Percentiles rank a stretch among this genome's conserved stretches.
phyloP scores from a whole-genome alignment of 371 early-diverging fungal species.

The Mucor irregularis region DNA sequence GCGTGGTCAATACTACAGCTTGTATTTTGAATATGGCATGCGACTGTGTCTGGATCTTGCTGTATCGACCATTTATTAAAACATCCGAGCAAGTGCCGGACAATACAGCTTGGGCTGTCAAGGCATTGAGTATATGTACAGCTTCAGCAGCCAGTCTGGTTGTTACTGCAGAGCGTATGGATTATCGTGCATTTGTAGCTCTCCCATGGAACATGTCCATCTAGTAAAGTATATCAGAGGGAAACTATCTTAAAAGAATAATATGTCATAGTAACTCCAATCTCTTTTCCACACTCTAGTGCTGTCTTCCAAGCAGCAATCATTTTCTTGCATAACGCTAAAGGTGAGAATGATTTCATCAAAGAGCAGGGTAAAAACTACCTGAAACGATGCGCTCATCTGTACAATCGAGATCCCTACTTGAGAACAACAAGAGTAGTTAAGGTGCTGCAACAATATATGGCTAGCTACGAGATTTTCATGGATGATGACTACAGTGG shows the following conservation, averaged over 20 bases:
- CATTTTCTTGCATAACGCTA: conserved; percentile 42
- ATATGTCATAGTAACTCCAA: too few species aligned
- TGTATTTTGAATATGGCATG: conserved; percentile 13
- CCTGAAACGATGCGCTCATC: conserved; percentile 22
- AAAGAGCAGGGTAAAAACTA: conserved; percentile 24
- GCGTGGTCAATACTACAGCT: neutral
- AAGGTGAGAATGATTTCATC: conserved; percentile 27
- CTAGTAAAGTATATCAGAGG: too few species aligned
- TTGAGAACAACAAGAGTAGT: conserved; percentile 11
- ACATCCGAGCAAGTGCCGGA: conserved; percentile 1
- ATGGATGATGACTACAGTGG: neutral
- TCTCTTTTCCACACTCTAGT: conserved; percentile 4
- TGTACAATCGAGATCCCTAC: conserved; percentile 15
- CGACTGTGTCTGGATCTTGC: conserved; percentile 8
- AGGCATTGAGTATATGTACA: conserved; percentile 33
- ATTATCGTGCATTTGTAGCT: conserved; percentile 9
- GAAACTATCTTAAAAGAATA: too few species aligned
- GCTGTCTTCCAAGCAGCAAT: conserved; percentile 42
- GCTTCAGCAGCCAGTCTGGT: conserved; percentile 31
- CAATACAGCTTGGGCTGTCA: conserved; percentile 27
- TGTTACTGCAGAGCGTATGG: conserved; percentile 16
- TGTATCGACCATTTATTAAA: conserved; percentile 23
- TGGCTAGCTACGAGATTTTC: neutral
- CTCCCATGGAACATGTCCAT: conserved; percentile 39
- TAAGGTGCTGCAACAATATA: neutral